A percentile compares a stretch with the other conserved stretches of the same genome.
phyloP scores from a whole-genome alignment of 176 grass and related monocot species.

The Triticum dicoccoides region DNA sequence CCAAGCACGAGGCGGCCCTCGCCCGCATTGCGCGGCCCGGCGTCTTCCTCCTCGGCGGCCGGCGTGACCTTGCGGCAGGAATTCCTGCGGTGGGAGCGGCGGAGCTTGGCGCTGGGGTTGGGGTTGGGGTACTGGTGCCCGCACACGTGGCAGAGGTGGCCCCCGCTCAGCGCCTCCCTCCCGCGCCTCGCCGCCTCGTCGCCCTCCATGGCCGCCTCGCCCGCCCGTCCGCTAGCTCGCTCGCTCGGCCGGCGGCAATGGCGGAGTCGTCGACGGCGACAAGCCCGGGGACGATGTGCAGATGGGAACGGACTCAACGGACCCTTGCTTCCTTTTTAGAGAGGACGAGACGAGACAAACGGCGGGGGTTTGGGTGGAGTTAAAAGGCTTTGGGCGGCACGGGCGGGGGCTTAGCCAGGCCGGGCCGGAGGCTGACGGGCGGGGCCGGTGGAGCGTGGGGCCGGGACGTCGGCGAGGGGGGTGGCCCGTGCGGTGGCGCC shows the following conservation, averaged over 20 bases:
- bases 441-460: rapidly evolving
- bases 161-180: slow-evolving; percentile 44
- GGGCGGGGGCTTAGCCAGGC: slow-evolving; percentile 1
- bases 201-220: slow-evolving; percentile 15
- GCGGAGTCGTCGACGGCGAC: neutral
- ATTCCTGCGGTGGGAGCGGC: slow-evolving; percentile 61
- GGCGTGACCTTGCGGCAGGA: slow-evolving; percentile 28
- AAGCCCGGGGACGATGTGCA: neutral
- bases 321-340: slow-evolving; percentile 9
- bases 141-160: slow-evolving; percentile 59
- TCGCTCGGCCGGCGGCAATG: slow-evolving; percentile 13
- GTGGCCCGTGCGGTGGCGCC: neutral
- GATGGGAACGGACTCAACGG: neutral
- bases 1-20: neutral
- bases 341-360: neutral
- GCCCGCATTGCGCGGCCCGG: slow-evolving; percentile 13
- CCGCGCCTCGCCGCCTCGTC: slow-evolving; percentile 12
- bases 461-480: neutral
- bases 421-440: neutral
- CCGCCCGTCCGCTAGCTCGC: neutral
- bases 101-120: slow-evolving; percentile 64
- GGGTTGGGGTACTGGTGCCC: slow-evolving; percentile 61
- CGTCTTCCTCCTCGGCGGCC: neutral
- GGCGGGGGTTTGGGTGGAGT: slow-evolving; percentile 20
- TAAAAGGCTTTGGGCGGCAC: neutral